phyloP scores from a whole-genome alignment of 441 rosid species.

The Jatropha podagrica region DNA sequence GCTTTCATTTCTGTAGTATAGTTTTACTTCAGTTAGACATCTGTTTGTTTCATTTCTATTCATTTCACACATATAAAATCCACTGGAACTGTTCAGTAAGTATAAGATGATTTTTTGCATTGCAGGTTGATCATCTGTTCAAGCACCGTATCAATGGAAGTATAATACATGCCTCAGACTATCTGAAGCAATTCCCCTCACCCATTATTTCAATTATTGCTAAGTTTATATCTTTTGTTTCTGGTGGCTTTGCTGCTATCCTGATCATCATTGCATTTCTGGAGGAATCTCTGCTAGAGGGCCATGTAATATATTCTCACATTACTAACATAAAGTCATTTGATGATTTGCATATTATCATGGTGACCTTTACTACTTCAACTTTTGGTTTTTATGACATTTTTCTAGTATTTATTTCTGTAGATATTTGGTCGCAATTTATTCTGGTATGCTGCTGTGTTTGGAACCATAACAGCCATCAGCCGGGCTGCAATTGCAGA shows the following conservation, averaged over 20 bases:
- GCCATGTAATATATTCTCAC: constrained; percentile 68
- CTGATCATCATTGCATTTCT: constrained; percentile 94
- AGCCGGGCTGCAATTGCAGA: constrained; percentile 90
- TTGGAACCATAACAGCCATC: constrained; percentile 95
- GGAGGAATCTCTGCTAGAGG: constrained; percentile 97
- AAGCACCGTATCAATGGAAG: constrained; percentile 96
- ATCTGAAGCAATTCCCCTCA: constrained; percentile 87
- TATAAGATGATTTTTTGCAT: constrained; percentile 20
- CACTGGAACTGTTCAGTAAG: not conserved
- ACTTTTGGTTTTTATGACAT: not conserved
- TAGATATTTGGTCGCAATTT: constrained; percentile 98
- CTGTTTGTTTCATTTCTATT: not conserved
- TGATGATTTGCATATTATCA: constrained; percentile 5
- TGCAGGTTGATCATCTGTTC: constrained; percentile 98
- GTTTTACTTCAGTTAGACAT: not conserved
- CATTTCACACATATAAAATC: not conserved
- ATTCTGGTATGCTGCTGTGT: constrained; percentile 98
- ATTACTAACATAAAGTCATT: constrained; percentile 9
- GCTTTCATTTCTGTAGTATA: not conserved
- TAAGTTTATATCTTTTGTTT: constrained; percentile 95
- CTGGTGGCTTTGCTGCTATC: constrained; percentile 97
- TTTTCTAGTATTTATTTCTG: constrained; percentile 22
- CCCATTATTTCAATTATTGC: constrained; percentile 88
- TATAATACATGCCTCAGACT: constrained; percentile 77
- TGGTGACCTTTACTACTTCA: not conserved